Percentiles rank a stretch among this genome's conserved stretches.
Evolutionary conservation across 768 basidiomycete species (phyloP).

Genomic region (Pulveroboletus sp.): DNA sequence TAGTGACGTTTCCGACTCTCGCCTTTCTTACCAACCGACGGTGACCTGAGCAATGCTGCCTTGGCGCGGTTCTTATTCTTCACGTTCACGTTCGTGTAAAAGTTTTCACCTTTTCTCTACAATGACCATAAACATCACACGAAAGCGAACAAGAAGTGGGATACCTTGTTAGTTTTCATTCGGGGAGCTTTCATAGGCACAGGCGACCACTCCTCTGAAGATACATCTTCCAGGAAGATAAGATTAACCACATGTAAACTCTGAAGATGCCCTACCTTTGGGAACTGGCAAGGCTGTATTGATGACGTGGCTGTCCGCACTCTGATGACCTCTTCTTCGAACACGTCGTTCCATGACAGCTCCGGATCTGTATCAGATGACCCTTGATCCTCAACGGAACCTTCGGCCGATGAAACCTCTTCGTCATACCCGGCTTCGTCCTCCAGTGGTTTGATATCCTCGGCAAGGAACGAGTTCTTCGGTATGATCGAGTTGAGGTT

Average conservation of each 20-base stretch:
- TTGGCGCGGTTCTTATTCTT: slow-evolving; percentile 81
- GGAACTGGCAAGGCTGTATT: slow-evolving; percentile 7
- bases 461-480: slow-evolving; percentile 81
- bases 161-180: slow-evolving; percentile 92
- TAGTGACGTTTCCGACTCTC: slow-evolving; percentile 38
- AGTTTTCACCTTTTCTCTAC: slow-evolving; percentile 85
- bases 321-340: slow-evolving; percentile 47
- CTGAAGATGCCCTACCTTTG: slow-evolving; percentile 19
- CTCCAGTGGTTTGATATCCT: slow-evolving; percentile 72
- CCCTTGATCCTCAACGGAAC: slow-evolving; percentile 41
- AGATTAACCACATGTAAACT: slow-evolving; percentile 4
- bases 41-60: slow-evolving; percentile 53
- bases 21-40: slow-evolving; percentile 49
- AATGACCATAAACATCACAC: slow-evolving; percentile 9
- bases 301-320: slow-evolving; percentile 14
- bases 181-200: slow-evolving; percentile 59
- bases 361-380: slow-evolving; percentile 38
- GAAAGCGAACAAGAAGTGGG: neutral
- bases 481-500: slow-evolving; percentile 84
- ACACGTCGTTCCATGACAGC: slow-evolving; percentile 85
- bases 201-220: slow-evolving; percentile 34
- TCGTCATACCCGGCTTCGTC: slow-evolving; percentile 38
- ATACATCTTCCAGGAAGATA: slow-evolving; percentile 26
- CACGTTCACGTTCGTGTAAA: slow-evolving; percentile 79
- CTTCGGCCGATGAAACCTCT: slow-evolving; percentile 29